Conservation (phyloP, 768 basidiomycete species). For the Collybiopsis confluens region DNA sequence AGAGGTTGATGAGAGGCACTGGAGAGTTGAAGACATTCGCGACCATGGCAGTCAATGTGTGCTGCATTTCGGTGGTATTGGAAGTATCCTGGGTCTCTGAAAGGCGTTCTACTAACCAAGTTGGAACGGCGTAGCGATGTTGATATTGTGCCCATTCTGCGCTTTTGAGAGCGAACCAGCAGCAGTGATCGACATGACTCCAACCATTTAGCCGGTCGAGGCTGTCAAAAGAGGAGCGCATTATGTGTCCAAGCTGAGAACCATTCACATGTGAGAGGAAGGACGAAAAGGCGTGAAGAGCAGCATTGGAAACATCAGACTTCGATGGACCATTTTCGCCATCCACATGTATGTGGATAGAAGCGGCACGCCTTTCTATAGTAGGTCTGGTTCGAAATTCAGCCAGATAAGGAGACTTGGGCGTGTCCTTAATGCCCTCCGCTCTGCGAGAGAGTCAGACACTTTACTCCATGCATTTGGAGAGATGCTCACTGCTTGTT, state of each 20-base stretch:
- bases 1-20: constrained; percentile 81
- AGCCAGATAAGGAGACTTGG: constrained; percentile 73
- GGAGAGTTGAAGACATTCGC: constrained; percentile 79
- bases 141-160: constrained; percentile 92
- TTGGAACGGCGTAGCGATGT: constrained; percentile 87
- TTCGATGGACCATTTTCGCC: constrained; percentile 81
- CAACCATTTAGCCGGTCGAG: constrained; percentile 63
- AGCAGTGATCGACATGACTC: constrained; percentile 65
- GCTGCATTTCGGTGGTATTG: constrained; percentile 45
- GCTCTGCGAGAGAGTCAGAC: constrained; percentile 37
- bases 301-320: constrained; percentile 69
- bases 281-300: constrained; percentile 66
- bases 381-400: constrained; percentile 82
- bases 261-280: constrained; percentile 76
- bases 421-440: constrained; percentile 58
- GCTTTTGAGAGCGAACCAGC: constrained; percentile 75
- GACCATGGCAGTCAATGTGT: constrained; percentile 71
- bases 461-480: background rate
- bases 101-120: constrained; percentile 76
- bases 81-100: constrained; percentile 55
- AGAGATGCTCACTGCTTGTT: constrained; percentile 59
- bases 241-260: constrained; percentile 63
- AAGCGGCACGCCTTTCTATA: constrained; percentile 79
- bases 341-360: constrained; percentile 84
- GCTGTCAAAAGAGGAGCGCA: constrained; percentile 69